Evolutionary conservation across 2,329 filamentous ascomycete species (phyloP), one percentile per base, ranked within the genome.

Genomic region (Stagonosporopsis chrysanthemi): DNA sequence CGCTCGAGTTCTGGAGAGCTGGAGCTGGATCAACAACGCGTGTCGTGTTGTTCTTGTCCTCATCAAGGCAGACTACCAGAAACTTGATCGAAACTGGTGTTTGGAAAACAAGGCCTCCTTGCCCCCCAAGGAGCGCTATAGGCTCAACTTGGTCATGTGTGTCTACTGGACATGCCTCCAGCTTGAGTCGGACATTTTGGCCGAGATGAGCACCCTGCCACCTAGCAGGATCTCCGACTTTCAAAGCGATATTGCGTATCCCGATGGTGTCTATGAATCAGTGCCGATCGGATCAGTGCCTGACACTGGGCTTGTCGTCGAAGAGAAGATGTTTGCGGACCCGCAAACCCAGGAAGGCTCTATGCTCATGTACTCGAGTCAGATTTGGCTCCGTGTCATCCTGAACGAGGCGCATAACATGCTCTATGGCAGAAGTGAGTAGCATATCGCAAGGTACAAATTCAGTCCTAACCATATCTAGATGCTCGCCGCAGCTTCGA

Each of bases 111-210:
- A 55, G 41, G 51, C 49, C 26, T 43, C 56, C 19, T 35, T 63
- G 48, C 53, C 66, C 4, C 49, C 63, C 2, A 71, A 71, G 50
- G 72, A 75, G 49, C 60, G 64, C 2, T 73, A 74, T 48, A 62
- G 71, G 40, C 57, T 73, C 29, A 80, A 80, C 43, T 64, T 81
- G 39, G 77, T 81, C 23, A 76, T 81, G 53, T 72, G 96, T 66
- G 89, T 91, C 0, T 97, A 93, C 69, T 98, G 94, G 94, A 95
- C 93, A 7, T 96, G 91, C 72, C 80, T 97, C 61, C 94, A 98
- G 71, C 82, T 98, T 11, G 94, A 98, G 77, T 97, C 89, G 75
- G 94, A 98, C 74, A 91, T 98, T 42, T 84, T 97, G 43, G 95
- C 95, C 3, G 95, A 99, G 76, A 82, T 98, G 57, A 84, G 86